Base-by-base conservation (phyloP, 768 basidiomycete species). In the Boletus subcaerulescens region DNA sequence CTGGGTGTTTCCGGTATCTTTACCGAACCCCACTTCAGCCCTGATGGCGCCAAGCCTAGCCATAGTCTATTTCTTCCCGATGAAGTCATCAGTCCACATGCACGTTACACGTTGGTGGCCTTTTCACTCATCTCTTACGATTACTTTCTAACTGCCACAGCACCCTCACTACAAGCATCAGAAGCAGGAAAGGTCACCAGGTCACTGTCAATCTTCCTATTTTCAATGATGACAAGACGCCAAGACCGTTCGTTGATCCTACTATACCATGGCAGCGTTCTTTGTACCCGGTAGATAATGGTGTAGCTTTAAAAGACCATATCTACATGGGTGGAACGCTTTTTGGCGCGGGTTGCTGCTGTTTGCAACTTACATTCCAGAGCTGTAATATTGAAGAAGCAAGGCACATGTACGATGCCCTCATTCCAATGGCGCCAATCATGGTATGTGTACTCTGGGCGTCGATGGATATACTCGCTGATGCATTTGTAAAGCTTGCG, bases 51-150 rank as follows among this genome's bases (percentile, higher is more conserved):
- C 6, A 73, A 85, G 51, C 95, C 92, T 29, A 95, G 93, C 62
- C 89, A 92, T 69, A 94, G 92, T 67, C 74, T 97, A 51, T 98
- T 98, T 76, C 78, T 98, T 15, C 93, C 94, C 1, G 88, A 98
- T 64, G 87, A 97, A 73, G 85, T 97, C 60, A 98, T 93, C 40
- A 99, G 98, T 70, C 92, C 93, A 33, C 96, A 98, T 73, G 91
- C 87, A 46, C 89, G 97, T 50, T 99, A 98, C 76, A 94, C 93
- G 97, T 98, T 60, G 74, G 93, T 84, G 49, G 40, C 18, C 36
- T 55, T 60, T 58, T 53, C 15, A 52, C 57, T 45, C 38, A n/a
- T 40, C 39, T 48, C 43, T 44, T 55, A 26, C 35, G n/a, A 0
- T 31, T 31, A 20, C n/a, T 31, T 51, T 62, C 57, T 58, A 55